Evolutionary conservation across 225 moss, liverwort and hornwort species (phyloP).

Genomic region (Climacium dendroides): DNA sequence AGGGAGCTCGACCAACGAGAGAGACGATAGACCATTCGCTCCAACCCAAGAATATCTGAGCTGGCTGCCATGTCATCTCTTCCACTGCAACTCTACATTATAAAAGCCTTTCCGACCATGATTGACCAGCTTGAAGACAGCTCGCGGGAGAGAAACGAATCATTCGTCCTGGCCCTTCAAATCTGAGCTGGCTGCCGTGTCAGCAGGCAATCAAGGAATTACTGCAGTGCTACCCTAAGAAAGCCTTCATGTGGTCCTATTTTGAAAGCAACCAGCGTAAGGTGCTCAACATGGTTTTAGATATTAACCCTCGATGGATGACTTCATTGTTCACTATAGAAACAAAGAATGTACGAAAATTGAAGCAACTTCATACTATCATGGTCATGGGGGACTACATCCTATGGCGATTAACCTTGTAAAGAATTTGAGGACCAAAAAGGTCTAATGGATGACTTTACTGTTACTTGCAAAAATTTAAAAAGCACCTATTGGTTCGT

Average conservation of each 20-base stretch:
- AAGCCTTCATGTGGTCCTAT: neutral
- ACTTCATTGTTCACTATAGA: no score
- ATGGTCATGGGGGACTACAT: no score
- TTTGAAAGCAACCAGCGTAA: no score
- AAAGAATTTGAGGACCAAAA: accelerated
- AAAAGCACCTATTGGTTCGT: neutral
- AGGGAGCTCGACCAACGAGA: neutral
- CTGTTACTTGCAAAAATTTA: accelerated
- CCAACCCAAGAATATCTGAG: neutral
- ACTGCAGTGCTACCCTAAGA: neutral
- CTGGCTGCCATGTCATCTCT: neutral
- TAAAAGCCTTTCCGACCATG: neutral
- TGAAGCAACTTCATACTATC: no score
- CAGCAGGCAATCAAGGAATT: neutral
- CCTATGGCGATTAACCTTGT: no score
- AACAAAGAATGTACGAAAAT: no score
- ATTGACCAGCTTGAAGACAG: neutral
- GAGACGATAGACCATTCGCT: conserved; percentile 7
- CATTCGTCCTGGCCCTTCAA: neutral
- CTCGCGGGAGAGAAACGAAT: neutral
- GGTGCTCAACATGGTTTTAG: neutral
- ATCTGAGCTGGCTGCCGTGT: neutral
- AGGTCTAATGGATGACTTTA: neutral
- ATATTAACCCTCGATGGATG: no score
- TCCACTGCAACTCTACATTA: neutral